phyloP scores from a whole-genome alignment of 805 yeast genomes.

The Vanderwaltozyma polyspora region DNA sequence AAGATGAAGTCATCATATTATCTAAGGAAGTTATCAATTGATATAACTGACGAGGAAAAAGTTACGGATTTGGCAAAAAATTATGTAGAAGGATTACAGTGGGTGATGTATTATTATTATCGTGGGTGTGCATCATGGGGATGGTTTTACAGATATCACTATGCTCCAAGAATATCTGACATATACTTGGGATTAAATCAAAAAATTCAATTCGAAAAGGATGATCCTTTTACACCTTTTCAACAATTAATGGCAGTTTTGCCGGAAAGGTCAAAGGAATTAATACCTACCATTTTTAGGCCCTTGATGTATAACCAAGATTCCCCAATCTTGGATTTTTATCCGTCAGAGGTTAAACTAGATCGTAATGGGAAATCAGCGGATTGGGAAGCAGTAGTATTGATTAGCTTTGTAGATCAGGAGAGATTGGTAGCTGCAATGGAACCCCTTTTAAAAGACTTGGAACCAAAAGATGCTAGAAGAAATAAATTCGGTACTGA shows the following conservation, averaged over 20 bases:
- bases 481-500: constrained; percentile 70
- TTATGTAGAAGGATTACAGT: constrained; percentile 88
- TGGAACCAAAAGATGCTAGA: constrained; percentile 55
- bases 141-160: constrained; percentile 85
- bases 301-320: constrained; percentile 71
- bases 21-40: constrained; percentile 21
- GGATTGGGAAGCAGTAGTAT: constrained; percentile 95
- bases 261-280: constrained; percentile 76
- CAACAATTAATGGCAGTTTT: constrained; percentile 95
- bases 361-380: constrained; percentile 92
- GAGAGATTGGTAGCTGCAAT: constrained; percentile 60
- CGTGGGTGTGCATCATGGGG: constrained; percentile 90
- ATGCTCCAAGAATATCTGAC: constrained; percentile 90
- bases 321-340: constrained; percentile 82
- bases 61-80: constrained; percentile 57
- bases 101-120: constrained; percentile 90
- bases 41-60: constrained; percentile 47
- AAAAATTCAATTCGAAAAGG: constrained; percentile 50
- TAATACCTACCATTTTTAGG: constrained; percentile 70
- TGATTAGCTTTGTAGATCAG: constrained; percentile 83
- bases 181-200: constrained; percentile 59
- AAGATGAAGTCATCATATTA: not conserved
- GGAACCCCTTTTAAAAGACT: constrained; percentile 46
- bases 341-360: constrained; percentile 75
- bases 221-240: constrained; percentile 79